phyloP scores from a whole-genome alignment of 208 protist genomes.

The Leishmania turanica region DNA sequence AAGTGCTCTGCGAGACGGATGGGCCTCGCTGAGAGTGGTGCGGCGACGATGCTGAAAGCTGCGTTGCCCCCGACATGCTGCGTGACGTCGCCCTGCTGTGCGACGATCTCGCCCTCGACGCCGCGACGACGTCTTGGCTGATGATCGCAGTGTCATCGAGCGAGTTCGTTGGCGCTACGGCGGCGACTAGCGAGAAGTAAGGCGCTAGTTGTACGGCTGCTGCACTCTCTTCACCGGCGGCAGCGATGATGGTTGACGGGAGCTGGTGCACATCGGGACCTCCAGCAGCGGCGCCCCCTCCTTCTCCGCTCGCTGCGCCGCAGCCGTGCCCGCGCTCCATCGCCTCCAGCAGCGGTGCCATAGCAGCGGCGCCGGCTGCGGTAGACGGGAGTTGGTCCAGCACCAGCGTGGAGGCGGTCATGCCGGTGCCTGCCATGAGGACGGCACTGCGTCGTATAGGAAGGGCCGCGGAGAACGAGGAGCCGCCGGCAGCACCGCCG shows the following conservation, averaged over 20 bases:
- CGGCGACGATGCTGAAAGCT: not conserved
- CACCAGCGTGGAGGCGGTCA: conserved; percentile 48
- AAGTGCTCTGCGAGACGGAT: not conserved
- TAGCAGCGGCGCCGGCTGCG: not conserved
- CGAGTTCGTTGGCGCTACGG: conserved; percentile 38
- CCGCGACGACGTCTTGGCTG: conserved; percentile 64
- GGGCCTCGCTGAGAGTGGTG: conserved; percentile 3
- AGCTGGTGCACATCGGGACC: not conserved
- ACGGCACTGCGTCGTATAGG: conserved; percentile 32
- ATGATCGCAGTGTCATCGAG: conserved; percentile 51
- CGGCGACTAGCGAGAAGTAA: conserved; percentile 53
- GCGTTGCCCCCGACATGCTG: conserved; percentile 10
- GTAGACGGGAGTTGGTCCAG: conserved; percentile 45
- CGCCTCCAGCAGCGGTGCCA: conserved; percentile 19
- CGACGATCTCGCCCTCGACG: conserved; percentile 31
- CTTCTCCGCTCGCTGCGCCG: not conserved
- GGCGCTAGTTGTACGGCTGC: conserved; percentile 36
- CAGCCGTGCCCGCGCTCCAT: conserved; percentile 25
- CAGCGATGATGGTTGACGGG: conserved; percentile 47
- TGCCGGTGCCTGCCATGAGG: conserved; percentile 47
- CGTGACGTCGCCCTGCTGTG: conserved; percentile 16
- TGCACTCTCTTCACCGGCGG: conserved; percentile 44
- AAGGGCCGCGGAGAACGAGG: conserved; percentile 38
- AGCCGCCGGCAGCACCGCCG: conserved; percentile 9
- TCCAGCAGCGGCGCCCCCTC: not conserved